Conservation (phyloP, 192 early-diverging fungal genomes). For the Backusella macrospora region DNA sequence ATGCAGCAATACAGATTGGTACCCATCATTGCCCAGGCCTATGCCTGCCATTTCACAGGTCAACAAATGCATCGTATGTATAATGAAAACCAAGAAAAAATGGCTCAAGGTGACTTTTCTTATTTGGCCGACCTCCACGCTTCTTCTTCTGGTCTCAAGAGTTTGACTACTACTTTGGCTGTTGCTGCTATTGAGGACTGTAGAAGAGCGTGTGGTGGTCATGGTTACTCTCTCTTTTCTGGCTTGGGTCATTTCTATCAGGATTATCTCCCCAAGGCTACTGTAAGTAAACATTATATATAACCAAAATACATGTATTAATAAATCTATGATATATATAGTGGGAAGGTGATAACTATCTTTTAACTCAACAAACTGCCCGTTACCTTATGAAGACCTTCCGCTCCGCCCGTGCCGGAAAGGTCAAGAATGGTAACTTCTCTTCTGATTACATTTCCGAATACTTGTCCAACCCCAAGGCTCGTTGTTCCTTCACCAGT, state of each 20-base stretch:
- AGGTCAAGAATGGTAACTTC: constrained; percentile 41
- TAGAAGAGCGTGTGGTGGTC: constrained; percentile 77
- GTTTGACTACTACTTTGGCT: constrained; percentile 65
- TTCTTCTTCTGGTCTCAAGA: constrained; percentile 71
- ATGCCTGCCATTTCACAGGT: constrained; percentile 49
- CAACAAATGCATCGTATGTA: constrained; percentile 40
- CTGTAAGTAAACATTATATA: constrained; percentile 32
- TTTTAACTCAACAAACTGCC: constrained; percentile 84
- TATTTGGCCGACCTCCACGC: constrained; percentile 75
- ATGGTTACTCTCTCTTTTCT: constrained; percentile 73
- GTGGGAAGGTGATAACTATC: constrained; percentile 85
- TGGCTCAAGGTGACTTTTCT: constrained; percentile 62
- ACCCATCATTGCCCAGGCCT: constrained; percentile 56
- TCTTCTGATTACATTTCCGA: constrained; percentile 47
- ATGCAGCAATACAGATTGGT: constrained; percentile 56
- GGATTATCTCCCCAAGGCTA: constrained; percentile 73
- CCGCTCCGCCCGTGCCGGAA: constrained; percentile 48
- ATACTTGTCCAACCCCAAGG: constrained; percentile 52
- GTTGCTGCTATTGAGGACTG: constrained; percentile 74
- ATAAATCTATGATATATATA: not conserved
- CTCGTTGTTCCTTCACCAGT: constrained; percentile 52
- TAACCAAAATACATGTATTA: too few species aligned
- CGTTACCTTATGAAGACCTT: constrained; percentile 80
- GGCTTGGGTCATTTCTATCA: constrained; percentile 69
- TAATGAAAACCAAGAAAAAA: constrained; percentile 48